Base-by-base conservation (phyloP, 2,329 filamentous ascomycete species). In the Xylariales sp. region DNA sequence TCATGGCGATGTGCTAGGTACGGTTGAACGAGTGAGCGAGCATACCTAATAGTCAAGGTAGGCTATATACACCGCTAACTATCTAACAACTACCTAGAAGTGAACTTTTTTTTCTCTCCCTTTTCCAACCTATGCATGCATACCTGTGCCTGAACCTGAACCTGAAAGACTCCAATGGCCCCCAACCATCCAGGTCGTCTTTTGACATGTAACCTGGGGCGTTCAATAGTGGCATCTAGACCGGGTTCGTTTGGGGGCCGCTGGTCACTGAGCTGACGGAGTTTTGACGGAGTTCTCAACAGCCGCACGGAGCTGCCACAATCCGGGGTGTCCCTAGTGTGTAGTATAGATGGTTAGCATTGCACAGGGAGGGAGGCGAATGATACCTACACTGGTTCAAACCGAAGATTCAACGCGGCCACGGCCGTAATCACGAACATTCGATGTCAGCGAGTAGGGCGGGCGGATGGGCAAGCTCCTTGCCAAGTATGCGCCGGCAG, bases 241-340 rank as follows among this genome's bases (percentile, higher is more conserved):
- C 58, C 52, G 53, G 39, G 23, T 28, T 52, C 6, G 54, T 45
- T 62, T 65, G 66, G 66, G 66, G 62, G 55, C 65, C 28, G 10
- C 18, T 36, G 50, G 49, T 41, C 65, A 50, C n/a, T 18, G 41
- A 60, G 65, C 65, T 64, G 50, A 57, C 53, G 59, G 58, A 18
- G 45, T n/a, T 23, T 2, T 23, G 23, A 23, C 23, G 23, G 23
- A 23, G 23, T 23, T 23, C 23, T 54, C 30, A 32, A 49, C 49
- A 63, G 58, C 59, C 58, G 59, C 63, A 61, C 46, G 56, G 34
- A 64, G 61, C 56, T 57, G 55, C 41, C 49, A 45, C 32, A 57
- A 68, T 60, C 60, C 45, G 65, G 65, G 56, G 65, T 60, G 53
- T 55, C 30, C 41, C 53, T 55, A 43, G 52, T 55, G 53, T n/a